A percentile compares a stretch with the other conserved stretches of the same genome.
These are phyloP conservation scores for Phytophthora aleatoria DNA, from an alignment of 352 stramenopile genomes.

Conservation along the genomic window DNA sequence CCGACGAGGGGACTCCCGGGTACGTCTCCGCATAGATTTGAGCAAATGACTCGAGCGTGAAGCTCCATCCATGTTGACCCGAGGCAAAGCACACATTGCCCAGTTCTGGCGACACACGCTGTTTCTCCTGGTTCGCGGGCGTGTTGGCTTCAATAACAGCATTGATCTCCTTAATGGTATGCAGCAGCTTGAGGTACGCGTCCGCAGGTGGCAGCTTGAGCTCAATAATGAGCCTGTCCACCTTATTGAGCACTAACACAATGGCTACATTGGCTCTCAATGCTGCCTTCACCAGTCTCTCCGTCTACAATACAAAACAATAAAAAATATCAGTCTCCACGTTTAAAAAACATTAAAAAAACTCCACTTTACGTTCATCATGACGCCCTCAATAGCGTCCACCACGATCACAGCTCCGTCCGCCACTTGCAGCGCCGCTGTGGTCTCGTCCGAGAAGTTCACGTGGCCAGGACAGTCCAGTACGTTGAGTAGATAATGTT, in stretches of 20 bases:
- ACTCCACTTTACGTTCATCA: slow-evolving; percentile 87
- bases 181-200: slow-evolving; percentile 98
- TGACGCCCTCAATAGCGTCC: slow-evolving; percentile 98
- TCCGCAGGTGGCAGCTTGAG: slow-evolving; percentile 97
- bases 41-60: slow-evolving; percentile 97
- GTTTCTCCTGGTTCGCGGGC: slow-evolving; percentile 41
- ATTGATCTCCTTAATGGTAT: slow-evolving; percentile 98
- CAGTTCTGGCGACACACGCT: slow-evolving; percentile 89
- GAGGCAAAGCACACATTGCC: slow-evolving; percentile 99
- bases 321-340: slow-evolving; percentile 7
- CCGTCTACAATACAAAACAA: slow-evolving; percentile 73
- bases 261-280: slow-evolving; percentile 91
- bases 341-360: slow-evolving; percentile 3
- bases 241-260: slow-evolving; percentile 96
- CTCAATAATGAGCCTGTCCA: slow-evolving; percentile 99
- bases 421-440: slow-evolving; percentile 91
- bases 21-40: slow-evolving; percentile 80
- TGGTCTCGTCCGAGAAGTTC: slow-evolving; percentile 97
- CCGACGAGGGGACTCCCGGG: slow-evolving; percentile 71
- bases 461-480: slow-evolving; percentile 98
- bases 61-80: slow-evolving; percentile 96
- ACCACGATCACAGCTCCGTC: slow-evolving; percentile 97
- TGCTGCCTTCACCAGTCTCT: slow-evolving; percentile 93
- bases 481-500: slow-evolving; percentile 96
- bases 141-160: slow-evolving; percentile 83